phyloP scores from a whole-genome alignment of 345 rosid species.

The Populus ilicifolia region DNA sequence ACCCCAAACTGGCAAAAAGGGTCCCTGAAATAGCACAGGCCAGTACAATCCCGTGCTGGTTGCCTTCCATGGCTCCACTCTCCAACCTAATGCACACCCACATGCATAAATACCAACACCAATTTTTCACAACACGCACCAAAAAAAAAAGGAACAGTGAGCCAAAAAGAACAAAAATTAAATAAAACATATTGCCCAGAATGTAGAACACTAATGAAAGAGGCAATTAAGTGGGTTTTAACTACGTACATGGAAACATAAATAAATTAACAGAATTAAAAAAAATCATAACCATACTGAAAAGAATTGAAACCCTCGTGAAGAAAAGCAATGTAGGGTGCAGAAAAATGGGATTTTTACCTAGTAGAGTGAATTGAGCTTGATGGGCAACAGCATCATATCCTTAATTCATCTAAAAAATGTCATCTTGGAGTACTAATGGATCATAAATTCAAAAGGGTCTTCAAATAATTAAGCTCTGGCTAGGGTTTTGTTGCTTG shows the following conservation, averaged over 20 bases:
- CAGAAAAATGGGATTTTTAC: slow-evolving; percentile 25
- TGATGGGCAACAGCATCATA: slow-evolving; percentile 50
- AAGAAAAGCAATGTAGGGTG: slow-evolving; percentile 19
- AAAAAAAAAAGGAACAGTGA: not conserved
- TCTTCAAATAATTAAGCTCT: slow-evolving; percentile 30
- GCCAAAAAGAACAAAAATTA: not conserved
- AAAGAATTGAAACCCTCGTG: slow-evolving; percentile 1
- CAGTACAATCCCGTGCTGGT: slow-evolving; percentile 53
- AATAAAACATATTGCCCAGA: not conserved
- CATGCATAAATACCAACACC: slow-evolving; percentile 29
- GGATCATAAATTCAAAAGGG: slow-evolving; percentile 29
- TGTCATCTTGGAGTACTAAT: slow-evolving; percentile 19
- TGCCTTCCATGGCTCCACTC: slow-evolving; percentile 78
- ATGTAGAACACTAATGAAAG: slow-evolving; percentile 17
- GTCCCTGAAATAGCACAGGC: slow-evolving; percentile 82
- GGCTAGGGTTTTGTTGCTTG: slow-evolving; percentile 29
- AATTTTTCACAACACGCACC: not conserved
- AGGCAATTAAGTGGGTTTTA: slow-evolving; percentile 4
- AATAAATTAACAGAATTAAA: not conserved
- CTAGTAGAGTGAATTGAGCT: slow-evolving; percentile 43
- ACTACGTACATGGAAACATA: not conserved
- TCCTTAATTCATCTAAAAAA: slow-evolving; percentile 37
- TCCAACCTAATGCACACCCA: slow-evolving; percentile 38
- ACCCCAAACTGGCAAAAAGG: slow-evolving; percentile 72
- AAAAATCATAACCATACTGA: not conserved